These are phyloP conservation scores for Populus hybrid DNA, from an alignment of 441 rosid species.

Conservation along the genomic window DNA sequence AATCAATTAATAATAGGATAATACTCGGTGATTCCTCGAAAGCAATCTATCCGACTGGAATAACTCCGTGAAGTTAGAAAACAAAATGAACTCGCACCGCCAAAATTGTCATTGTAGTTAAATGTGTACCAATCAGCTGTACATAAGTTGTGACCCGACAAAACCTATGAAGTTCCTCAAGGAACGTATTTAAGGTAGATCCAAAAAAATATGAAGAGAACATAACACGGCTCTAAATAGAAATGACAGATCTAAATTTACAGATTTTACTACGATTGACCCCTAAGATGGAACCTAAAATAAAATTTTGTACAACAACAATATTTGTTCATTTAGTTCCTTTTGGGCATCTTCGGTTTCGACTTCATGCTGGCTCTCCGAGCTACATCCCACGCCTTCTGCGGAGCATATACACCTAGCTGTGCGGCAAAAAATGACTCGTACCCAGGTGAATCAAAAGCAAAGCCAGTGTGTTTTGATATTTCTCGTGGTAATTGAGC, in stretches of 20 bases:
- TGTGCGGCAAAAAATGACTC: slow-evolving; percentile 97
- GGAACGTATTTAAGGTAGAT: background rate
- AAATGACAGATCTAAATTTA: slow-evolving; percentile 31
- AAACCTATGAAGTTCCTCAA: background rate
- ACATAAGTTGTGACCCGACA: slow-evolving; percentile 17
- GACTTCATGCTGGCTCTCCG: slow-evolving; percentile 85
- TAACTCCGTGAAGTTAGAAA: background rate
- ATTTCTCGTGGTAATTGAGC: slow-evolving; percentile 85
- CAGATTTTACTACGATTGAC: slow-evolving; percentile 22
- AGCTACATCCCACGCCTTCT: slow-evolving; percentile 98
- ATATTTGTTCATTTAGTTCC: slow-evolving; percentile 27
- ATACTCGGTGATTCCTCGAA: background rate
- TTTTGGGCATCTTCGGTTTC: slow-evolving; percentile 43
- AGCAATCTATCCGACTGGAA: background rate
- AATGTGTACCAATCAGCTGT: slow-evolving; percentile 20
- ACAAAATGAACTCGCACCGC: slow-evolving; percentile 4
- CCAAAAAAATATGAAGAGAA: background rate
- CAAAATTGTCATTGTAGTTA: background rate
- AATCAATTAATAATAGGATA: background rate
- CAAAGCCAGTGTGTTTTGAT: slow-evolving; percentile 94
- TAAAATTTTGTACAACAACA: slow-evolving; percentile 24
- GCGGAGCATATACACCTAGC: slow-evolving; percentile 81
- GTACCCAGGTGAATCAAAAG: slow-evolving; percentile 95
- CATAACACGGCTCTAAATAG: background rate
- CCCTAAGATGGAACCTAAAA: slow-evolving; percentile 2